phyloP scores from a whole-genome alignment of 108 stramenopile species.

The Schizochytrium sp. region DNA sequence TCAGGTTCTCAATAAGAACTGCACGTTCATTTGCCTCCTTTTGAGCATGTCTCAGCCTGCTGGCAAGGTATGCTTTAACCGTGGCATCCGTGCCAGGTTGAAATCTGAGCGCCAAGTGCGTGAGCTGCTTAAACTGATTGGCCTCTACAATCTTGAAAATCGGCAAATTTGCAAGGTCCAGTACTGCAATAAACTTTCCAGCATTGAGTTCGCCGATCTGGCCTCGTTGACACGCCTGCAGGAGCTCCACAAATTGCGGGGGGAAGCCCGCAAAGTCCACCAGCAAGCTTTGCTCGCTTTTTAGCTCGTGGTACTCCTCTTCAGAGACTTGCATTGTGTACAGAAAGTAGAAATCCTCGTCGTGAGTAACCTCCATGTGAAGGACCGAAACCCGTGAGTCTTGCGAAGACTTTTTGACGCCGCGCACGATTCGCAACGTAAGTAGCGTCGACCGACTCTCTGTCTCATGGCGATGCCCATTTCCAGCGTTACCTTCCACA shows the following conservation, averaged over 20 bases:
- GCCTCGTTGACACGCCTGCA: slow-evolving; percentile 59
- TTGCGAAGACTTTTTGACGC: slow-evolving; percentile 10
- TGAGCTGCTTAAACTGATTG: slow-evolving; percentile 76
- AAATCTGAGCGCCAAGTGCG: slow-evolving; percentile 70
- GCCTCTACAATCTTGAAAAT: slow-evolving; percentile 73
- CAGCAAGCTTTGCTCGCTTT: slow-evolving; percentile 74
- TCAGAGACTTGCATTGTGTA: slow-evolving; percentile 76
- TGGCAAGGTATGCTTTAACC: slow-evolving; percentile 73
- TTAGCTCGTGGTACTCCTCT: slow-evolving; percentile 74
- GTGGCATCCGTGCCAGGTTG: slow-evolving; percentile 68
- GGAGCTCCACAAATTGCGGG: slow-evolving; percentile 72
- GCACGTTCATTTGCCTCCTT: neutral
- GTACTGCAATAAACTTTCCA: slow-evolving; percentile 66
- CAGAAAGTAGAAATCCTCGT: slow-evolving; percentile 74
- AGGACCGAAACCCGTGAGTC: slow-evolving; percentile 66
- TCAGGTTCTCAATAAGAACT: neutral
- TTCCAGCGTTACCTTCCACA: neutral
- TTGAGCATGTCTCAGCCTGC: slow-evolving; percentile 68
- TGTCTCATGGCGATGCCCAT: neutral
- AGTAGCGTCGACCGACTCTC: neutral
- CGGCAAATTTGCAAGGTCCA: slow-evolving; percentile 61
- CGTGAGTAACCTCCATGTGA: slow-evolving; percentile 74
- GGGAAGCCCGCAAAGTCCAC: slow-evolving; percentile 76
- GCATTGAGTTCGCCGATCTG: neutral
- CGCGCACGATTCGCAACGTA: slow-evolving; percentile 43